Evolutionary conservation across 1,139 yeast species (phyloP).

Genomic region (Sugiyamaella paludigena): DNA sequence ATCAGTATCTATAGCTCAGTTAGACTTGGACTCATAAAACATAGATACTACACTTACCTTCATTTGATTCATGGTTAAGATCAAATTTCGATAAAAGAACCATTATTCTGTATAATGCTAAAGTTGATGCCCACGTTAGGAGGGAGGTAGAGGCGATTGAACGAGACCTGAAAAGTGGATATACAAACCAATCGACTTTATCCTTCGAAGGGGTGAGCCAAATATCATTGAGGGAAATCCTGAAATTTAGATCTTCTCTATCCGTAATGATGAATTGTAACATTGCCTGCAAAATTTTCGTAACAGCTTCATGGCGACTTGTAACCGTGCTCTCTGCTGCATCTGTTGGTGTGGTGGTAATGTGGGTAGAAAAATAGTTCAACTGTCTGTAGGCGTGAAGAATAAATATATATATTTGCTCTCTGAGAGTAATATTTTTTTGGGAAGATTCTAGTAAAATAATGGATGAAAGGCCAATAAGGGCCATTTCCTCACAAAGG

Average conservation of each 20-base stretch:
- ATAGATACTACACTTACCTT: neutral
- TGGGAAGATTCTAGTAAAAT: slow-evolving; percentile 18
- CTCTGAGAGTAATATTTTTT: slow-evolving; percentile 27
- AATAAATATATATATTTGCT: slow-evolving; percentile 28
- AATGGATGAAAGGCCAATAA: slow-evolving; percentile 20
- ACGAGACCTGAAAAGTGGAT: slow-evolving; percentile 8
- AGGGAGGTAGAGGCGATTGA: neutral
- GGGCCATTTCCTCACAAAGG: slow-evolving; percentile 27
- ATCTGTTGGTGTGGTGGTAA: no score
- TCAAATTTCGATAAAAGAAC: slow-evolving; percentile 1
- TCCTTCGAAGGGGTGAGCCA: slow-evolving; percentile 4
- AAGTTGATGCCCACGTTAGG: slow-evolving; percentile 2
- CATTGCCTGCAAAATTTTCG: neutral
- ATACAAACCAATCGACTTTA: slow-evolving; percentile 4
- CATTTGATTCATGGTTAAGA: neutral
- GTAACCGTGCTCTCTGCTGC: no score
- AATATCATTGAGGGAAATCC: slow-evolving; percentile 2
- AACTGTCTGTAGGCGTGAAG: slow-evolving; percentile 18
- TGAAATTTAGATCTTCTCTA: neutral
- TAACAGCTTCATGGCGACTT: neutral
- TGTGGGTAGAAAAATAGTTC: neutral
- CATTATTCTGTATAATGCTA: slow-evolving; percentile 1
- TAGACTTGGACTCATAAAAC: slow-evolving; percentile 4
- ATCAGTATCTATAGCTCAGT: neutral
- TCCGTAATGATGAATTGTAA: neutral